These are phyloP conservation scores for Hortiboletus flavorubellus DNA, from an alignment of 768 basidiomycete genomes.

Conservation along the genomic window DNA sequence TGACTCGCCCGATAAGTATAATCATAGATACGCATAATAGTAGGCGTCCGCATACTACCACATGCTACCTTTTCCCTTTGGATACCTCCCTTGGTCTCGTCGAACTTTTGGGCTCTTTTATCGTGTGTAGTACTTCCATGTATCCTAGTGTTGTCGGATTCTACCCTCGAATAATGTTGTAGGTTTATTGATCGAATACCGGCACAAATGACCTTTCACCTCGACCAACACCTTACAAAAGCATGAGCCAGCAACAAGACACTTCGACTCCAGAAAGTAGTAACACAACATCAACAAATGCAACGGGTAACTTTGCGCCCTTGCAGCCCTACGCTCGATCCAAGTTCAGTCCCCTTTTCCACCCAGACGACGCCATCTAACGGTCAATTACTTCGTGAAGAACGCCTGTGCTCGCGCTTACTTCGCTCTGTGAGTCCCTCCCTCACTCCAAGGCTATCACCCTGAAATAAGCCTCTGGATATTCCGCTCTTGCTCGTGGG, in stretches of 20 bases:
- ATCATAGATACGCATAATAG: neutral
- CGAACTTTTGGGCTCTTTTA: neutral
- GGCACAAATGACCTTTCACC: neutral
- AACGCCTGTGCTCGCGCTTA: slow-evolving; percentile 29
- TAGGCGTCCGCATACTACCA: neutral
- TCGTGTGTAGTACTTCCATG: slow-evolving; percentile 1
- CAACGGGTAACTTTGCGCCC: slow-evolving; percentile 22
- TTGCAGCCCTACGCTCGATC: slow-evolving; percentile 31
- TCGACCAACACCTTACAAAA: neutral
- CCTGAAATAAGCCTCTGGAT: neutral
- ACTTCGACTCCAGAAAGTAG: neutral
- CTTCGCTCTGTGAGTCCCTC: slow-evolving; percentile 33
- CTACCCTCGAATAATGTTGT: slow-evolving; percentile 10
- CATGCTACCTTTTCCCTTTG: slow-evolving; percentile 2
- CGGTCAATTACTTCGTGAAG: slow-evolving; percentile 12
- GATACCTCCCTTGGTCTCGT: slow-evolving; percentile 1
- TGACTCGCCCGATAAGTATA: neutral
- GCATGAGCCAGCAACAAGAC: slow-evolving; percentile 8
- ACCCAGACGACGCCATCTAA: slow-evolving; percentile 13
- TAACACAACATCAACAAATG: slow-evolving; percentile 8
- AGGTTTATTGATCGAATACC: neutral
- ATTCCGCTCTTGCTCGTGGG: too few species aligned
- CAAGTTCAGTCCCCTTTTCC: slow-evolving; percentile 26
- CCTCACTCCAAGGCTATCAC: neutral
- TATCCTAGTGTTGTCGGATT: slow-evolving; percentile 12